phyloP scores from a whole-genome alignment of 2,329 filamentous ascomycete species.

The Davidsoniella virescens region DNA sequence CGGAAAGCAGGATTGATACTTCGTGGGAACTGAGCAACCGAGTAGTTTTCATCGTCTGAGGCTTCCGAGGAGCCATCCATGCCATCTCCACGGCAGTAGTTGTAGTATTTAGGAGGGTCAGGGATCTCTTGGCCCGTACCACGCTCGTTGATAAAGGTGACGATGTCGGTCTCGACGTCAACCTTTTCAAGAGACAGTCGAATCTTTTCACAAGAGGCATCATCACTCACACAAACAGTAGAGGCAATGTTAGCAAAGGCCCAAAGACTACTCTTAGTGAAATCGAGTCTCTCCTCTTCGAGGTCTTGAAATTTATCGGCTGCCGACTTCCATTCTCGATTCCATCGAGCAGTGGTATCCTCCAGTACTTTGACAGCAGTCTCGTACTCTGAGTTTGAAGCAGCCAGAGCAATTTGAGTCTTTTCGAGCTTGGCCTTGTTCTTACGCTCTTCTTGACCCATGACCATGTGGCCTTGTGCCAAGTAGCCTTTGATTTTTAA shows the following conservation, averaged over 20 bases:
- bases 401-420: conserved; percentile 87
- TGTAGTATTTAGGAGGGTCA: conserved; percentile 94
- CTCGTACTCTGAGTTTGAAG: conserved; percentile 87
- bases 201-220: conserved; percentile 92
- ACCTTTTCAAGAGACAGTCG: conserved; percentile 83
- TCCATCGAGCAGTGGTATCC: conserved; percentile 91
- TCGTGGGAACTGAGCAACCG: conserved; percentile 86
- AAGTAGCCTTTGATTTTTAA: conserved; percentile 97
- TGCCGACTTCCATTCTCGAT: conserved; percentile 93
- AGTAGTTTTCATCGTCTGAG: conserved; percentile 79
- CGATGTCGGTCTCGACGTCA: conserved; percentile 92
- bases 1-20: conserved; percentile 92
- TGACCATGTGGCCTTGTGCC: conserved; percentile 98
- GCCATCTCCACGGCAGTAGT: conserved; percentile 83
- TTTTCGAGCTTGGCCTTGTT: conserved; percentile 99
- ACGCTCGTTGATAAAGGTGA: conserved; percentile 68
- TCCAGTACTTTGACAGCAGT: conserved; percentile 82
- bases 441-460: conserved; percentile 97
- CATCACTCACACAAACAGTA: conserved; percentile 93
- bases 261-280: conserved; percentile 95
- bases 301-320: conserved; percentile 99
- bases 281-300: conserved; percentile 92
- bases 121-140: conserved; percentile 96
- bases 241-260: conserved; percentile 94
- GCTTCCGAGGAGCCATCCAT: conserved; percentile 66